Percentiles rank a stretch among this genome's conserved stretches.
These are phyloP conservation scores for Chaetomiaceae sp. DNA, from an alignment of 2,329 filamentous ascomycete genomes.

Conservation along the genomic window DNA sequence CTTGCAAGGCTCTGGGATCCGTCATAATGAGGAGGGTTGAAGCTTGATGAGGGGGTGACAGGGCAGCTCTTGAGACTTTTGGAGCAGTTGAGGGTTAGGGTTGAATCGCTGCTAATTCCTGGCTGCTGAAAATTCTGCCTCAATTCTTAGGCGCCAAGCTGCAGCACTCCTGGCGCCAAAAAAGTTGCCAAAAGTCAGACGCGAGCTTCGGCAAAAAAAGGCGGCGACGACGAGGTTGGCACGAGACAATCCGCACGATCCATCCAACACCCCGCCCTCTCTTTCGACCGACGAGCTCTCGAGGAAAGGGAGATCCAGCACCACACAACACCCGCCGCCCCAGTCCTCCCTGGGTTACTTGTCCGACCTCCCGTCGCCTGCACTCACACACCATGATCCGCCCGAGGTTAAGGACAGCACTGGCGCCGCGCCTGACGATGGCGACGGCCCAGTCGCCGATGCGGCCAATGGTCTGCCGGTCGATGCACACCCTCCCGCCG, in stretches of 20 bases:
- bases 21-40: too few species aligned
- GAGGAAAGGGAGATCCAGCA: neutral
- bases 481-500: slow-evolving; percentile 31
- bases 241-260: neutral
- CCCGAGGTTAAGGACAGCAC: slow-evolving; percentile 49
- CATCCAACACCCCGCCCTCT: neutral
- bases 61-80: too few species aligned
- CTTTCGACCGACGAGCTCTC: neutral
- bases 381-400: slow-evolving; percentile 41
- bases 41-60: too few species aligned
- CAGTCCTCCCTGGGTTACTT: neutral
- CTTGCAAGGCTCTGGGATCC: neutral
- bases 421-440: slow-evolving; percentile 29
- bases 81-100: slow-evolving; percentile 14
- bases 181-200: slow-evolving; percentile 17
- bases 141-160: slow-evolving; percentile 11
- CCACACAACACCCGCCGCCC: neutral
- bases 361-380: neutral
- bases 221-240: slow-evolving; percentile 17
- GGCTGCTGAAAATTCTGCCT: slow-evolving; percentile 1
- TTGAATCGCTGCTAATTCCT: too few species aligned
- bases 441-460: slow-evolving; percentile 11
- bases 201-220: slow-evolving; percentile 8
- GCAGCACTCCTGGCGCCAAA: slow-evolving; percentile 9
- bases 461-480: slow-evolving; percentile 28